phyloP scores from a whole-genome alignment of 2,329 filamentous ascomycete genomes.

The Neofusicoccum umdonicola region DNA sequence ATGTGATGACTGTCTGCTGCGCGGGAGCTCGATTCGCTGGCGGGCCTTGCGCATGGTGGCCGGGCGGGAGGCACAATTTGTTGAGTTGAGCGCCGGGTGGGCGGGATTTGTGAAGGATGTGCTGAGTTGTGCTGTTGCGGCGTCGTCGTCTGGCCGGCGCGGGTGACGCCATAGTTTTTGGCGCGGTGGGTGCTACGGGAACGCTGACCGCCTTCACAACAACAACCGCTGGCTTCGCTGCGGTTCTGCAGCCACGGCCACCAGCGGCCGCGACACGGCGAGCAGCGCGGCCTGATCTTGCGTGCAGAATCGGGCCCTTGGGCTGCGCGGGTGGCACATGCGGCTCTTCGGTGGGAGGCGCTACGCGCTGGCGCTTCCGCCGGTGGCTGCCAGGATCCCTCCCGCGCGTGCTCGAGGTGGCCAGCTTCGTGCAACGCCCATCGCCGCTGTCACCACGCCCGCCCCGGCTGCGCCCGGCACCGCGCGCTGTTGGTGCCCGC shows the following conservation, averaged over 20 bases:
- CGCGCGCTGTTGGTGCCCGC: conserved; percentile 7
- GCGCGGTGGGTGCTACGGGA: conserved; percentile 6
- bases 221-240: neutral
- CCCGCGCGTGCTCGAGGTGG: conserved; percentile 2
- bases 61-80: neutral
- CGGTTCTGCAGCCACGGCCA: neutral
- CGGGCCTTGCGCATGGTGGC: neutral
- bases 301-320: neutral
- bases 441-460: neutral
- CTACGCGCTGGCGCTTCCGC: conserved; percentile 12
- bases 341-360: neutral
- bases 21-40: conserved; percentile 1
- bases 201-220: conserved; percentile 7
- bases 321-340: neutral
- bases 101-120: neutral
- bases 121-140: conserved; percentile 4
- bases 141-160: neutral
- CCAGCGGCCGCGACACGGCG: neutral
- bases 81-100: neutral
- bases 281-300: neutral
- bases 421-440: neutral
- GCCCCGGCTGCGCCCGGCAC: neutral
- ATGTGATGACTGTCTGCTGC: neutral
- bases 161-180: conserved; percentile 1
- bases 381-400: neutral